These are phyloP conservation scores for Quercus berberidifolia DNA, from an alignment of 306 rosid genomes.

Conservation along the genomic window DNA sequence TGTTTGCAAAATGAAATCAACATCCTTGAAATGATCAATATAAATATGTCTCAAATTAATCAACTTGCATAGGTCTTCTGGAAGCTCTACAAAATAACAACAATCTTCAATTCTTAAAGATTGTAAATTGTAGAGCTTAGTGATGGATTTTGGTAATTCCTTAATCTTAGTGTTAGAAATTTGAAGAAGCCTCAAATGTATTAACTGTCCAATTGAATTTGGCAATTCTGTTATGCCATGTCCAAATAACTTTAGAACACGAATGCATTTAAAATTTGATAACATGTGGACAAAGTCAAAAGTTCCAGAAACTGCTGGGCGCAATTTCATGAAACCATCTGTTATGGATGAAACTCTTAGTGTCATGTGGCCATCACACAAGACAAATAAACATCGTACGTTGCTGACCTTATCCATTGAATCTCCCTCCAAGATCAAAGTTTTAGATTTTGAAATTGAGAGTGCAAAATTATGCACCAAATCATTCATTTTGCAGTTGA, in stretches of 20 bases:
- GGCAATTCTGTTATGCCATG: neutral
- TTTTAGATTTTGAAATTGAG: neutral
- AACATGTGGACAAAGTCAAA: neutral
- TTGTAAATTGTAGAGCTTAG: neutral
- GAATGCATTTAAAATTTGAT: neutral
- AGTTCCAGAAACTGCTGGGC: neutral
- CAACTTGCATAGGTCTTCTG: too few species aligned
- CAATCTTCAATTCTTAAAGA: neutral
- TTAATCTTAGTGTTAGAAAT: too few species aligned
- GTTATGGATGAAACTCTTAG: neutral
- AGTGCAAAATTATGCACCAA: conserved; percentile 15
- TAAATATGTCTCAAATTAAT: too few species aligned
- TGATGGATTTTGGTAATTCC: too few species aligned
- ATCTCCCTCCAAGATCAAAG: neutral
- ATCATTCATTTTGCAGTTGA: conserved; percentile 18
- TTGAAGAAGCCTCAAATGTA: too few species aligned
- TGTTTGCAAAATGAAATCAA: too few species aligned
- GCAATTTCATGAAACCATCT: neutral
- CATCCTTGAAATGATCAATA: too few species aligned
- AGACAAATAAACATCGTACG: too few species aligned
- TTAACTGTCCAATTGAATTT: neutral
- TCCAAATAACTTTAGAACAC: conserved; percentile 1
- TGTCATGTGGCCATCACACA: too few species aligned
- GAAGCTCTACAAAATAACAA: too few species aligned
- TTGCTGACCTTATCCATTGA: neutral